Percentiles rank a stretch among this genome's conserved stretches.
These are phyloP conservation scores for Hortaea sp. DNA, from an alignment of 2,329 filamentous ascomycete genomes.

Conservation along the genomic window DNA sequence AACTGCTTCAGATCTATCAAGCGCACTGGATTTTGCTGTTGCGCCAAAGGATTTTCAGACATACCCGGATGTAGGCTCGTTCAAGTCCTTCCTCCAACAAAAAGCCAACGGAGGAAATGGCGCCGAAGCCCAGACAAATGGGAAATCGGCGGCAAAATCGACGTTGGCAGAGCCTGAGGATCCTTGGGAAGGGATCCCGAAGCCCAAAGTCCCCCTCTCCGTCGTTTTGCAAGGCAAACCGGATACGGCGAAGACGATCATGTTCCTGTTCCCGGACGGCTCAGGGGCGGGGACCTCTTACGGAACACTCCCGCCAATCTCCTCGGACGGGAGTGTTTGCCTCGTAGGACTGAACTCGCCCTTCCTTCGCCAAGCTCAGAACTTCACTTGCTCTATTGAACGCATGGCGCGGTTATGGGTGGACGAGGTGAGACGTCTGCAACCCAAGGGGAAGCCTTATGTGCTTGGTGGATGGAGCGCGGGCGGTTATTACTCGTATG, in stretches of 20 bases:
- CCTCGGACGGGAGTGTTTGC: slow-evolving; percentile 30
- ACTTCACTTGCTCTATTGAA: slow-evolving; percentile 21
- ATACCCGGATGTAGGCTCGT: slow-evolving; percentile 16
- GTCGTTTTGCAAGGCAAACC: slow-evolving; percentile 17
- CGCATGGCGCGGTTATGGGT: slow-evolving; percentile 19
- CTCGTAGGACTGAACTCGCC: slow-evolving; percentile 34
- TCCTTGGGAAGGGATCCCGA: slow-evolving; percentile 22
- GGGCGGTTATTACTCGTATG: slow-evolving; percentile 59
- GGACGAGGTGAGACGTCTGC: slow-evolving; percentile 29
- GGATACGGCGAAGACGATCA: slow-evolving; percentile 6
- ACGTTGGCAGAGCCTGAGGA: slow-evolving; percentile 10
- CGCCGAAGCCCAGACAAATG: background rate
- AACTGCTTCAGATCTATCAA: slow-evolving; percentile 18
- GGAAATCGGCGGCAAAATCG: background rate
- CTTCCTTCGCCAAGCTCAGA: slow-evolving; percentile 18
- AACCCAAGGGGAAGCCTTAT: slow-evolving; percentile 46
- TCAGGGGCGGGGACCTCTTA: slow-evolving; percentile 38
- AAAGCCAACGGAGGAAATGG: background rate
- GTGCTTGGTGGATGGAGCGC: slow-evolving; percentile 66
- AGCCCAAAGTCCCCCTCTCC: slow-evolving; percentile 21
- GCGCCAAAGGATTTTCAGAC: slow-evolving; percentile 14
- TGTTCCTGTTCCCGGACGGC: slow-evolving; percentile 37
- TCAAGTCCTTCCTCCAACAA: slow-evolving; percentile 13
- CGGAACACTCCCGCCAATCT: slow-evolving; percentile 28
- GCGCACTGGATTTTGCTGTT: slow-evolving; percentile 13